phyloP scores from a whole-genome alignment of 345 rosid genomes.

The Citrus medica region DNA sequence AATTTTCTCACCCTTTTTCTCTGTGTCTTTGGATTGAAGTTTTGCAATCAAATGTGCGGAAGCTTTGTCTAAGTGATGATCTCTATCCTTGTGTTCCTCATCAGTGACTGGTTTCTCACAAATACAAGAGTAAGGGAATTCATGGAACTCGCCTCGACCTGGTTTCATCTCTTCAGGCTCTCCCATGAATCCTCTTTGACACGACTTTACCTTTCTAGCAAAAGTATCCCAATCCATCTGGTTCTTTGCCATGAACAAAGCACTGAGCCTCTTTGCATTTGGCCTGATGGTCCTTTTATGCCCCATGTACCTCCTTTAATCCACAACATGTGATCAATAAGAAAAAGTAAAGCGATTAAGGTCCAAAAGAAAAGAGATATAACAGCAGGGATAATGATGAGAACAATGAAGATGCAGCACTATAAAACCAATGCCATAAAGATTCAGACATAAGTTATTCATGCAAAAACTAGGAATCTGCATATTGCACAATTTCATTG shows the following conservation, averaged over 20 bases:
- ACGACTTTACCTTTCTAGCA: constrained; percentile 75
- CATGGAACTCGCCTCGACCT: constrained; percentile 89
- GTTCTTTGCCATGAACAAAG: constrained; percentile 62
- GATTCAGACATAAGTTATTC: not conserved
- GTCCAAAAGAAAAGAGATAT: not conserved
- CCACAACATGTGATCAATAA: constrained; percentile 7
- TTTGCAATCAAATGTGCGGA: not conserved
- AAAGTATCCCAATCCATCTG: constrained; percentile 81
- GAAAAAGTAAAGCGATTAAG: not conserved
- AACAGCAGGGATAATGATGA: not conserved
- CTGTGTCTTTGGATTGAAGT: constrained; percentile 5
- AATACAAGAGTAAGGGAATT: constrained; percentile 77
- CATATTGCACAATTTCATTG: not conserved
- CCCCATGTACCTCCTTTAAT: constrained; percentile 84
- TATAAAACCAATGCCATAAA: not conserved
- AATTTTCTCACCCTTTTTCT: constrained; percentile 19
- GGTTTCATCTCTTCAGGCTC: constrained; percentile 89
- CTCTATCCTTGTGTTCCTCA: constrained; percentile 13
- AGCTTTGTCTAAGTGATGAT: not conserved
- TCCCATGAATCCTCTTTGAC: constrained; percentile 96
- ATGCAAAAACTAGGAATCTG: not conserved
- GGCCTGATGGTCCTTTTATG: constrained; percentile 97
- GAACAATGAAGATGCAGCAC: not conserved
- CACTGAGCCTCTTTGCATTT: constrained; percentile 83
- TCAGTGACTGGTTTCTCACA: constrained; percentile 56